Conservation (phyloP, 371 early-diverging fungal genomes). For the Lichtheimia ornata region DNA sequence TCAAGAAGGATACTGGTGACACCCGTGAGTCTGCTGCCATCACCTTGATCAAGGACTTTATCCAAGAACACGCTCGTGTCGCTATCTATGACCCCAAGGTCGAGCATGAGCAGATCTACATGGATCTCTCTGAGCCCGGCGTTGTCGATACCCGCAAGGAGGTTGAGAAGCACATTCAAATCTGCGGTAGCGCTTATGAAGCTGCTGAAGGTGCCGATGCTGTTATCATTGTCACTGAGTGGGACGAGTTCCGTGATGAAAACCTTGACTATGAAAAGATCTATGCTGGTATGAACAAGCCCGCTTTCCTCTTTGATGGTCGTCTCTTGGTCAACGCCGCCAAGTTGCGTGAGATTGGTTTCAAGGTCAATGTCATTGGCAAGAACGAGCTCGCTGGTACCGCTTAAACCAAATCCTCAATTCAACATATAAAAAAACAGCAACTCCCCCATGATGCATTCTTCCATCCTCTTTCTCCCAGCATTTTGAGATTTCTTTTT, state of each 20-base stretch:
- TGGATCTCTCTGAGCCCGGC: conserved; percentile 79
- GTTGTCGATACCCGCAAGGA: conserved; percentile 61
- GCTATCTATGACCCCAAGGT: conserved; percentile 95
- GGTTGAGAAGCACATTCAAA: conserved; percentile 66
- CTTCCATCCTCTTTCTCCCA: too few relatives aligned
- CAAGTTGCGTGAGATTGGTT: conserved; percentile 79
- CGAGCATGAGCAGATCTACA: conserved; percentile 73
- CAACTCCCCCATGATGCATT: too few relatives aligned
- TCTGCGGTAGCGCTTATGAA: conserved; percentile 65
- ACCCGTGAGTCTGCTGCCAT: conserved; percentile 95
- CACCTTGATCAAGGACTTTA: conserved; percentile 77
- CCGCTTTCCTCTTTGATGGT: conserved; percentile 94
- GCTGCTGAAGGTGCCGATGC: conserved; percentile 80
- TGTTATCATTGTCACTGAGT: conserved; percentile 86
- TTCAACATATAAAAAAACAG: too few relatives aligned
- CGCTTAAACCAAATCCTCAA: conserved; percentile 26
- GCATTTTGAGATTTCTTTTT: too few relatives aligned
- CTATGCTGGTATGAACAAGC: conserved; percentile 80
- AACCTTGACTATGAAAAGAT: conserved; percentile 74
- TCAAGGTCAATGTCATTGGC: conserved; percentile 84
- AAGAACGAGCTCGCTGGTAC: conserved; percentile 62
- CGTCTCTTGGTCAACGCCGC: conserved; percentile 80
- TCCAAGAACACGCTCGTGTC: conserved; percentile 81
- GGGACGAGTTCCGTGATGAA: conserved; percentile 88
- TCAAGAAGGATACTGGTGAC: conserved; percentile 96